These are phyloP conservation scores for Cyclotella baltica DNA, from an alignment of 108 stramenopile genomes.

Conservation along the genomic window DNA sequence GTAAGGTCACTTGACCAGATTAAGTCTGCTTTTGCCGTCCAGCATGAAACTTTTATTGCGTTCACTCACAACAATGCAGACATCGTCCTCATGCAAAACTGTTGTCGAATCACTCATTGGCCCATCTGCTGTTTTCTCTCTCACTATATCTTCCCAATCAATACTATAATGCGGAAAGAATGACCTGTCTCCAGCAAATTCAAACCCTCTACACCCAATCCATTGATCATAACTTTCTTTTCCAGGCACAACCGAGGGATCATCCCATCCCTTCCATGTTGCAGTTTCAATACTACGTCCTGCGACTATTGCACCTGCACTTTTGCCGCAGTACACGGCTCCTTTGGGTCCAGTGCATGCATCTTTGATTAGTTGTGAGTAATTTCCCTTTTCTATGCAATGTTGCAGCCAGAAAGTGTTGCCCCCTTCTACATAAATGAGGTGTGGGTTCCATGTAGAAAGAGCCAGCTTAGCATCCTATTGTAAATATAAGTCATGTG, in stretches of 20 bases:
- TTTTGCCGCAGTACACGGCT: constrained; percentile 82
- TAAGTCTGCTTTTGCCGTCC: not conserved
- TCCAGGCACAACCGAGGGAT: constrained; percentile 80
- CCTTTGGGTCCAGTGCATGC: constrained; percentile 39
- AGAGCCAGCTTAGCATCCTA: constrained; percentile 61
- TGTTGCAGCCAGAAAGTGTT: constrained; percentile 93
- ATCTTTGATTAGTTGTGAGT: constrained; percentile 38
- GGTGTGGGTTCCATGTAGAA: constrained; percentile 71
- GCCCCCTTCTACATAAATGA: constrained; percentile 89
- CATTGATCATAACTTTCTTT: constrained; percentile 72
- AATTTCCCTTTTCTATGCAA: constrained; percentile 77
- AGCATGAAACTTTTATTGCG: not conserved
- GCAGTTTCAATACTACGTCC: constrained; percentile 78
- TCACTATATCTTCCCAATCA: constrained; percentile 68
- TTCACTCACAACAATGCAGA: constrained; percentile 37
- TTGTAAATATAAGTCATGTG: no score
- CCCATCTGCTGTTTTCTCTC: constrained; percentile 41
- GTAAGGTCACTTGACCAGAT: not conserved
- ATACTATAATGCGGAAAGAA: constrained; percentile 86
- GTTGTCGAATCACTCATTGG: not conserved
- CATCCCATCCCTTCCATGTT: constrained; percentile 90
- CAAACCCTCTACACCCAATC: constrained; percentile 62
- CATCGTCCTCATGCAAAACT: constrained; percentile 40
- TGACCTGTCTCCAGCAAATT: constrained; percentile 59
- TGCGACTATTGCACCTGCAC: constrained; percentile 85